A percentile compares a stretch with the other conserved stretches of the same genome.
These are phyloP conservation scores for Trichoderma virens DNA, from an alignment of 495 filamentous ascomycete genomes.

Conservation along the genomic window DNA sequence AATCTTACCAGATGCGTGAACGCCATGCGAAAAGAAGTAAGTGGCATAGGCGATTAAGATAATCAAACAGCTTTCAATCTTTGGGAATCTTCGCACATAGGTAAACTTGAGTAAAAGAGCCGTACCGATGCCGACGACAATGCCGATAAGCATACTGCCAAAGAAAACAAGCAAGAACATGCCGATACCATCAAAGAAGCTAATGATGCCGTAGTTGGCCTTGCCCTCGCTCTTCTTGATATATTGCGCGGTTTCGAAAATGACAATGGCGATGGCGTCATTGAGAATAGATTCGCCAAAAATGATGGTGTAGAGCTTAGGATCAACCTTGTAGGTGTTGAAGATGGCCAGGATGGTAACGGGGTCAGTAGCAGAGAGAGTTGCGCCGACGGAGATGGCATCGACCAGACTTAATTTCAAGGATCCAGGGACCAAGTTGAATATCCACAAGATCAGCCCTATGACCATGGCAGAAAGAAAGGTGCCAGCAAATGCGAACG, in stretches of 20 bases:
- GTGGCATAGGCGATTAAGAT: slow-evolving; percentile 90
- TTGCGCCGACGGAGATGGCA: slow-evolving; percentile 91
- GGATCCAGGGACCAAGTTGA: slow-evolving; percentile 79
- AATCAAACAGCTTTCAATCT: slow-evolving; percentile 93
- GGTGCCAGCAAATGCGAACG: slow-evolving; percentile 96
- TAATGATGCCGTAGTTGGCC: slow-evolving; percentile 59
- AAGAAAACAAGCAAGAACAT: slow-evolving; percentile 96
- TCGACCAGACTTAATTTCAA: slow-evolving; percentile 87
- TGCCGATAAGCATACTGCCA: slow-evolving; percentile 81
- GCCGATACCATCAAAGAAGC: slow-evolving; percentile 82
- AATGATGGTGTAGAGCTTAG: slow-evolving; percentile 95
- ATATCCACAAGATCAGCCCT: slow-evolving; percentile 77
- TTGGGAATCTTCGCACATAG: slow-evolving; percentile 80
- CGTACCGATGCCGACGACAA: slow-evolving; percentile 76
- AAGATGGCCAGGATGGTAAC: slow-evolving; percentile 98
- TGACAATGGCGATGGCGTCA: slow-evolving; percentile 94
- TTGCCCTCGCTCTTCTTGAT: slow-evolving; percentile 64
- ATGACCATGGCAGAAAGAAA: slow-evolving; percentile 95
- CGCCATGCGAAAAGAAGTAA: slow-evolving; percentile 94
- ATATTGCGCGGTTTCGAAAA: slow-evolving; percentile 97
- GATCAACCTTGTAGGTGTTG: slow-evolving; percentile 98
- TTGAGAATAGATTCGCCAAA: slow-evolving; percentile 98
- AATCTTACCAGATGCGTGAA: slow-evolving; percentile 82
- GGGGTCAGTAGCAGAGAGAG: slow-evolving; percentile 91
- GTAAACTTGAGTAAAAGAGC: slow-evolving; percentile 90